These are phyloP conservation scores for Candida anglica DNA, from an alignment of 805 yeast species.

Conservation along the genomic window DNA sequence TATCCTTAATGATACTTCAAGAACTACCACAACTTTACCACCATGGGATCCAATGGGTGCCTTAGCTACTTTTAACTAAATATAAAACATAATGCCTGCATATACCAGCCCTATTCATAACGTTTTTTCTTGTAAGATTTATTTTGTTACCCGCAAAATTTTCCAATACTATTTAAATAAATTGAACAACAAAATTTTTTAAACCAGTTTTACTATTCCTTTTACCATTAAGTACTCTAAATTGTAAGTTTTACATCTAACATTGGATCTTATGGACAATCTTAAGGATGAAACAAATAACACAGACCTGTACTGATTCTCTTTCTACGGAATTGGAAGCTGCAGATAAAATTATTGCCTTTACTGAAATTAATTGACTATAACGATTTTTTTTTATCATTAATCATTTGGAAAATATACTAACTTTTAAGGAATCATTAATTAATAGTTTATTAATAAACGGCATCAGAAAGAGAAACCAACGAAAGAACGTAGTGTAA, in stretches of 20 bases:
- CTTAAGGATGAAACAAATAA: conserved; percentile 38
- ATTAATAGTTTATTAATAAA: background rate
- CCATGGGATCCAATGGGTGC: conserved; percentile 84
- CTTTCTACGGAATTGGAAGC: conserved; percentile 7
- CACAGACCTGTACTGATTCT: conserved; percentile 61
- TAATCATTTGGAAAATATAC: background rate
- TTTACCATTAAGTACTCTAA: background rate
- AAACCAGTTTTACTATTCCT: no score
- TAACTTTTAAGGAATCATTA: background rate
- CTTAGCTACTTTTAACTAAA: conserved; percentile 36
- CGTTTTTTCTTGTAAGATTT: no score
- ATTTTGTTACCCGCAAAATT: no score
- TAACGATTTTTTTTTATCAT: background rate
- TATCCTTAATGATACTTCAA: conserved; percentile 1
- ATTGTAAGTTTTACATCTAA: no score
- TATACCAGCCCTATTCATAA: background rate
- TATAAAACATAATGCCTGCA: background rate
- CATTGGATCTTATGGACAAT: no score
- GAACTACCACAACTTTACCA: conserved; percentile 55
- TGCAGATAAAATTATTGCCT: conserved; percentile 37
- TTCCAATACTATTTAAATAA: no score
- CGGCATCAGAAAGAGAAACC: no score
- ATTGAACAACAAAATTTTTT: no score
- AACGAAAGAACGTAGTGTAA: no score
- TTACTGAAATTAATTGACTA: conserved; percentile 5